phyloP scores from a whole-genome alignment of 2,329 filamentous ascomycete genomes.

The Colletotrichum eremochloae region DNA sequence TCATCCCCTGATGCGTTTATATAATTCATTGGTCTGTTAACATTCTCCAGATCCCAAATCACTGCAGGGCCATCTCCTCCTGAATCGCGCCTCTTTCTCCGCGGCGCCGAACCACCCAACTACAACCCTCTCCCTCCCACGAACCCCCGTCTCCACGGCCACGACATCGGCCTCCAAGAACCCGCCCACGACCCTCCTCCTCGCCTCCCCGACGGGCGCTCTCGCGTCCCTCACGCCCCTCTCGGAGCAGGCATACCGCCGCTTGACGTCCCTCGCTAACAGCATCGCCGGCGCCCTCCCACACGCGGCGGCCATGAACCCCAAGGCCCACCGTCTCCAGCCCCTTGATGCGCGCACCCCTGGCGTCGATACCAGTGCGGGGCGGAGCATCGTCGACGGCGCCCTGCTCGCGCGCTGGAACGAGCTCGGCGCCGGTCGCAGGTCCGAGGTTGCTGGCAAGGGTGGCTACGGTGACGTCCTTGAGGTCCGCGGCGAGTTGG shows the following conservation, averaged over 20 bases:
- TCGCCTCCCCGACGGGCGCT: slow-evolving; percentile 81
- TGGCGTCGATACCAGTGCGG: slow-evolving; percentile 70
- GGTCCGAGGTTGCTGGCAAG: slow-evolving; percentile 79
- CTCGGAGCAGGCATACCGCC: slow-evolving; percentile 84
- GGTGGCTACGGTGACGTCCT: slow-evolving; percentile 76
- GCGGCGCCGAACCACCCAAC: slow-evolving; percentile 83
- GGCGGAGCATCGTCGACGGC: slow-evolving; percentile 82
- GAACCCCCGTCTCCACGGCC: slow-evolving; percentile 56
- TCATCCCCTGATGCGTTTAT: neutral
- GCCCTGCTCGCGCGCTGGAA: slow-evolving; percentile 80
- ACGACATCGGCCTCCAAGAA: slow-evolving; percentile 48
- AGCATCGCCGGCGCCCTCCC: slow-evolving; percentile 84
- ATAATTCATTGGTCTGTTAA: slow-evolving; percentile 45
- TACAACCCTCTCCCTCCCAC: slow-evolving; percentile 81
- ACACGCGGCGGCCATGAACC: slow-evolving; percentile 84
- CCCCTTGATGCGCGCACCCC: slow-evolving; percentile 61
- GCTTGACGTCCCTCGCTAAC: slow-evolving; percentile 83
- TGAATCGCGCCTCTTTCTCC: slow-evolving; percentile 90
- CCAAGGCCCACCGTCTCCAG: slow-evolving; percentile 77
- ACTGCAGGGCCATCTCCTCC: slow-evolving; percentile 86
- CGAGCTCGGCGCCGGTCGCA: slow-evolving; percentile 79
- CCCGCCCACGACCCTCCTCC: slow-evolving; percentile 66
- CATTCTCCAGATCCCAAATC: slow-evolving; percentile 83
- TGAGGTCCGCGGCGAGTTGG: slow-evolving; percentile 78
- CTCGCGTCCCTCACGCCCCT: slow-evolving; percentile 83